Conservation (phyloP, 177 flowering plant genomes). For the Vitis hybrid region DNA sequence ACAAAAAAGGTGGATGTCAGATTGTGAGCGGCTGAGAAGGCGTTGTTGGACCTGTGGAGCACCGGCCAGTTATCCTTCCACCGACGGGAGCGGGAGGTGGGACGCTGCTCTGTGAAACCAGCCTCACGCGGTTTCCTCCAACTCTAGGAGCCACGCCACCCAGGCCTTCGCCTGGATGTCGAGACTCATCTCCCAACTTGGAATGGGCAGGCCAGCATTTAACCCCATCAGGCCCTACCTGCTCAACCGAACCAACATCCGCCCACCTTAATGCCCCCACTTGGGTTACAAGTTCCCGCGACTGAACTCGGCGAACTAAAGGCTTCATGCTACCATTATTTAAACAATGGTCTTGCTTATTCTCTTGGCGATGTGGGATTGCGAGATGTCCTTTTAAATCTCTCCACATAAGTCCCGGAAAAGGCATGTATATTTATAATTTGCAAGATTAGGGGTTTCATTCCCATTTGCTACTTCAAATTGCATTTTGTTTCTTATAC, state of each 20-base stretch:
- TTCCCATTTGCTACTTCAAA: too few relatives aligned
- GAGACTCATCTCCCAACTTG: not conserved
- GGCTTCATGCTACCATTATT: too few relatives aligned
- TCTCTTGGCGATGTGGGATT: too few relatives aligned
- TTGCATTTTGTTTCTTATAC: too few relatives aligned
- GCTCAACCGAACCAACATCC: not conserved
- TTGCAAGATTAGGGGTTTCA: too few relatives aligned
- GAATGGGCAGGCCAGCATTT: not conserved
- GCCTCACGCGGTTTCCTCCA: slow-evolving; percentile 14
- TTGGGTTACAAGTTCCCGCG: not conserved
- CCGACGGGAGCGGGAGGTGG: slow-evolving; percentile 7
- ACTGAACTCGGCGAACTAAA: not conserved
- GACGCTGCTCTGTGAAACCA: slow-evolving; percentile 22
- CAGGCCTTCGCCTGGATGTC: not conserved
- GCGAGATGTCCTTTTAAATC: too few relatives aligned
- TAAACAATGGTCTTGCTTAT: too few relatives aligned
- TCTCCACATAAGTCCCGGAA: too few relatives aligned
- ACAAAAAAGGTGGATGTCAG: not conserved
- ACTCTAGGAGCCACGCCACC: not conserved
- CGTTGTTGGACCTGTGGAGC: not conserved
- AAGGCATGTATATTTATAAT: too few relatives aligned
- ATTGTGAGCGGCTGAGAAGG: not conserved
- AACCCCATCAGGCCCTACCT: not conserved
- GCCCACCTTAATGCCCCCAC: not conserved
- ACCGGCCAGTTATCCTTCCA: slow-evolving; percentile 9